Conservation (phyloP, 2,329 filamentous ascomycete genomes). For the Alternaria triticina region DNA sequence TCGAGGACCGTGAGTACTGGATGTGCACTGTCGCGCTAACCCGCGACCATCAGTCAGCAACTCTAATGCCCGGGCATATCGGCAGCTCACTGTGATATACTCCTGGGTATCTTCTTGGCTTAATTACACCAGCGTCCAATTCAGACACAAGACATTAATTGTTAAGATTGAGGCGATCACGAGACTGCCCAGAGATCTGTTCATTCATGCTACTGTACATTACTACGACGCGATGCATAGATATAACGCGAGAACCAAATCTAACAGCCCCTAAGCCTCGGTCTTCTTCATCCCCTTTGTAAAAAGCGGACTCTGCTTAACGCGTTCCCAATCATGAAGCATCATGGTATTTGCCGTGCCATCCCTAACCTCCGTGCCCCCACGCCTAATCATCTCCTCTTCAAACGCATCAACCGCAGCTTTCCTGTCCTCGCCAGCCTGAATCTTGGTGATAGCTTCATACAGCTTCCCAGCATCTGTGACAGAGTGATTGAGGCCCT, state of each 20-base stretch:
- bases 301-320: conserved; percentile 43
- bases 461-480: conserved; percentile 53
- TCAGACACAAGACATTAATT: not conserved
- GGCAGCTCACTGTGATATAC: not conserved
- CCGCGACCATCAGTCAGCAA: not conserved
- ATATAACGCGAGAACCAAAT: not conserved
- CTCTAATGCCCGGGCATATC: not conserved
- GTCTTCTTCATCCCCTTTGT: conserved; percentile 35
- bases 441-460: conserved; percentile 36
- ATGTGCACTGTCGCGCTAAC: not conserved
- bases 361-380: conserved; percentile 41
- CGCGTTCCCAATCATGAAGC: conserved; percentile 48
- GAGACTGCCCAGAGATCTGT: not conserved
- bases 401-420: conserved; percentile 51
- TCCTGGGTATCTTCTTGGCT: not conserved
- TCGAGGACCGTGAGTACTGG: not conserved
- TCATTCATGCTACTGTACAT: not conserved
- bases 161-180: not conserved
- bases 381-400: conserved; percentile 52
- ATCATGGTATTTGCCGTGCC: conserved; percentile 42
- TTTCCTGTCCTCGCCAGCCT: conserved; percentile 28
- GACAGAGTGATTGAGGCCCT: conserved; percentile 58
- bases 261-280: not conserved
- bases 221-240: not conserved
- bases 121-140: not conserved